A percentile compares a stretch with the other conserved stretches of the same genome.
Conservation (phyloP, 371 early-diverging fungal species). For the Rhizopus microsporus region DNA sequence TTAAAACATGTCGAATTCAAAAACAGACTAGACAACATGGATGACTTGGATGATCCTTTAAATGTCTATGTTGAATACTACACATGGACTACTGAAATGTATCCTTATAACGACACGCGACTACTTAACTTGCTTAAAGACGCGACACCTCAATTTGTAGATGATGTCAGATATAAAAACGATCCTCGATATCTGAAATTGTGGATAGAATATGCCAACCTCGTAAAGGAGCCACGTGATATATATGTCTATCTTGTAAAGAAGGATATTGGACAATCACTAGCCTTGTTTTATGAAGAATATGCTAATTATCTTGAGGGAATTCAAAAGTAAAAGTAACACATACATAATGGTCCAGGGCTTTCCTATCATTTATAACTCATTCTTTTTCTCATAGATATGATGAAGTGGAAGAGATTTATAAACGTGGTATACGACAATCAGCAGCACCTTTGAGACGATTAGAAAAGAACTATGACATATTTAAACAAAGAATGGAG, state of each 20-base stretch:
- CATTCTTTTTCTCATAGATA: slow-evolving; percentile 34
- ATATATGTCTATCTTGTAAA: slow-evolving; percentile 70
- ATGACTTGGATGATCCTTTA: slow-evolving; percentile 75
- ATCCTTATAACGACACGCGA: slow-evolving; percentile 59
- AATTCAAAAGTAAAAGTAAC: slow-evolving; percentile 35
- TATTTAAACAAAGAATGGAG: slow-evolving; percentile 6
- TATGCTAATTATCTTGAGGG: slow-evolving; percentile 69
- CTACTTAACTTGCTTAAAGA: slow-evolving; percentile 60
- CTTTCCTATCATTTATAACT: no score
- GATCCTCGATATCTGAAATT: slow-evolving; percentile 77
- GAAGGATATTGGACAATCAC: slow-evolving; percentile 70
- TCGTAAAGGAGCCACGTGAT: slow-evolving; percentile 56
- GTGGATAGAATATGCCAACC: slow-evolving; percentile 72
- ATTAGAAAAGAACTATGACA: slow-evolving; percentile 26
- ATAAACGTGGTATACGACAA: slow-evolving; percentile 51
- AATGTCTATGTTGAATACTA: slow-evolving; percentile 73
- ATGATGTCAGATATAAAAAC: slow-evolving; percentile 67
- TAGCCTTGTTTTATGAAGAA: slow-evolving; percentile 77
- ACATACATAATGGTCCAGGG: slow-evolving; percentile 3
- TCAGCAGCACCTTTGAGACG: slow-evolving; percentile 55
- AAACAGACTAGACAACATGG: slow-evolving; percentile 47
- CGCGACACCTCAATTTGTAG: slow-evolving; percentile 61
- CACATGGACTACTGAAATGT: slow-evolving; percentile 70
- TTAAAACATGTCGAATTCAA: slow-evolving; percentile 44
- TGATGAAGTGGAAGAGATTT: slow-evolving; percentile 55